A percentile compares a stretch with the other conserved stretches of the same genome.
These are phyloP conservation scores for Exophiala spinifera DNA, from an alignment of 2,329 filamentous ascomycete genomes.

Conservation along the genomic window DNA sequence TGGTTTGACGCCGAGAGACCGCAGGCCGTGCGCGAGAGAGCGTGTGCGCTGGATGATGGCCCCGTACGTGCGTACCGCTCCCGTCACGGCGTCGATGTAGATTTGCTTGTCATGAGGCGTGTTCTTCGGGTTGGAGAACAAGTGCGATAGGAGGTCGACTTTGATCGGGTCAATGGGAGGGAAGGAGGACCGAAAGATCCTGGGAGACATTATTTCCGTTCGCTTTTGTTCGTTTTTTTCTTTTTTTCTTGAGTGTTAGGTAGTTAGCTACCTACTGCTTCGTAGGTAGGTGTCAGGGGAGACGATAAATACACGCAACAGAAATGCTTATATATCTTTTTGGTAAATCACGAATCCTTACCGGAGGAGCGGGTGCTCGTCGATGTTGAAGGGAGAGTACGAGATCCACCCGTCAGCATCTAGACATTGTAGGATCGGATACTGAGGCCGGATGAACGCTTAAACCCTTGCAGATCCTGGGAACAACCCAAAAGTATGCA, in stretches of 20 bases:
- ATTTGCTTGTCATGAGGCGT: slow-evolving; percentile 19
- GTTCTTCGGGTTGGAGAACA: slow-evolving; percentile 22
- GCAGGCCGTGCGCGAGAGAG: slow-evolving; percentile 18
- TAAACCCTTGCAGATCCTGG: too few relatives aligned
- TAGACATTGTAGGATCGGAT: too few relatives aligned
- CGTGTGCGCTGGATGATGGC: slow-evolving; percentile 14
- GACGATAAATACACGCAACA: too few relatives aligned
- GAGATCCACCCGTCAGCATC: neutral
- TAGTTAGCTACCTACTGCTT: too few relatives aligned
- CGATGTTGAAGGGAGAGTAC: neutral
- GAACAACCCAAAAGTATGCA: too few relatives aligned
- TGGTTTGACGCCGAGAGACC: slow-evolving; percentile 37
- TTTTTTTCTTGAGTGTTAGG: too few relatives aligned
- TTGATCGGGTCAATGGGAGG: slow-evolving; percentile 16
- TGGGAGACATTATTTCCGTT: slow-evolving; percentile 5
- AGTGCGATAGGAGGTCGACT: slow-evolving; percentile 13
- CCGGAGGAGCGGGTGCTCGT: too few relatives aligned
- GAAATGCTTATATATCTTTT: neutral
- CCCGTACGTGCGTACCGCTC: slow-evolving; percentile 12
- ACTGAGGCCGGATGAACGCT: too few relatives aligned
- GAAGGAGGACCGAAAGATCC: slow-evolving; percentile 15
- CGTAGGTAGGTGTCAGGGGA: neutral
- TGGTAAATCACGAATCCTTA: too few relatives aligned
- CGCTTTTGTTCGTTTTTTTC: too few relatives aligned
- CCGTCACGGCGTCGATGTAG: slow-evolving; percentile 22